These are phyloP conservation scores for Fraxinus latifolia DNA, from an alignment of 305 asterid species.

Conservation along the genomic window DNA sequence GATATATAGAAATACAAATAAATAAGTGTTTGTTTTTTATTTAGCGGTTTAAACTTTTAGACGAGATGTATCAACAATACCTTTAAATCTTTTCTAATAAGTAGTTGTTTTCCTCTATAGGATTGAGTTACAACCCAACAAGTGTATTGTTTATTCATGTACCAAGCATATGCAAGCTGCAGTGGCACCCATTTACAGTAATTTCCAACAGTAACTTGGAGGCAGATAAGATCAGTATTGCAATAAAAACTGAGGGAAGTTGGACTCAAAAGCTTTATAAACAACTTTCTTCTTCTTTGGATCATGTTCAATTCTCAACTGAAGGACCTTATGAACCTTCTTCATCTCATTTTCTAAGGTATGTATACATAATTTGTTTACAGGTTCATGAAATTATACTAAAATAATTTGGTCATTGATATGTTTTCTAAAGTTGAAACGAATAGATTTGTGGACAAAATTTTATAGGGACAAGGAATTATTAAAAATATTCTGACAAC, in stretches of 20 bases:
- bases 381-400: neutral
- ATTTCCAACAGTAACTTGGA: slow-evolving; percentile 38
- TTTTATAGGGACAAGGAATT: neutral
- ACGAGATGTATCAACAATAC: neutral
- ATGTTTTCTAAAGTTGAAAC: neutral
- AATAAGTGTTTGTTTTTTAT: neutral
- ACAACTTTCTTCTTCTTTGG: slow-evolving; percentile 36
- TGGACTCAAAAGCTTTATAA: slow-evolving; percentile 42
- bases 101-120: slow-evolving; percentile 9
- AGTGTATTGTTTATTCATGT: slow-evolving; percentile 37
- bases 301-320: slow-evolving; percentile 27
- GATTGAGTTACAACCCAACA: slow-evolving; percentile 27
- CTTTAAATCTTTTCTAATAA: neutral
- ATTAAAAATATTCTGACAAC: too few relatives aligned
- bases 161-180: slow-evolving; percentile 37
- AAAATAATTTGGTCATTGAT: neutral
- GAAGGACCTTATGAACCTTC: slow-evolving; percentile 72
- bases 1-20: neutral
- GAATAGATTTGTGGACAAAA: neutral
- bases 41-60: neutral
- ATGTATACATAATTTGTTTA: neutral
- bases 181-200: slow-evolving; percentile 51
- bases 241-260: slow-evolving; percentile 33
- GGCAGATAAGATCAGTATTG: slow-evolving; percentile 31
- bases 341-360: slow-evolving; percentile 49